phyloP scores from a whole-genome alignment of 2,329 filamentous ascomycete genomes.

The Phialemonium atrogriseum region DNA sequence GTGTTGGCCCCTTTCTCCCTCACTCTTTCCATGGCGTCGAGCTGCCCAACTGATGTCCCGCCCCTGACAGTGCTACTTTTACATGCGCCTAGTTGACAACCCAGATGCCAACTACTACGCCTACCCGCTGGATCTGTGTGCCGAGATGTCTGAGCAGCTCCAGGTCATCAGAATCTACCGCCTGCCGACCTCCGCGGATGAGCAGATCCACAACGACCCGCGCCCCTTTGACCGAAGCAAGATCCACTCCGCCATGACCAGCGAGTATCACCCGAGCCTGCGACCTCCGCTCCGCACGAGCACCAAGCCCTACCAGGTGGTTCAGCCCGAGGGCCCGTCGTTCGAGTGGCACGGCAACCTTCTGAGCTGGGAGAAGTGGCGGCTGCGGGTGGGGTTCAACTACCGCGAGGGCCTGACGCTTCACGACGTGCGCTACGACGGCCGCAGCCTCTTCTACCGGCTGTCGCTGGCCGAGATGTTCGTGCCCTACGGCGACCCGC shows the following conservation, averaged over 20 bases:
- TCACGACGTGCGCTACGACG: constrained; percentile 61
- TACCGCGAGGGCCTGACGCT: constrained; percentile 62
- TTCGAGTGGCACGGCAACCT: constrained; percentile 47
- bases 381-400: constrained; percentile 61
- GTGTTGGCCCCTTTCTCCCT: constrained; percentile 5
- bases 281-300: constrained; percentile 29
- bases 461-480: constrained; percentile 63
- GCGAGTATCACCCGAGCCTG: constrained; percentile 29
- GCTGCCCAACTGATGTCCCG: no score
- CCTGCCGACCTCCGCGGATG: constrained; percentile 33
- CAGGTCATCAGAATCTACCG: constrained; percentile 40
- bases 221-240: constrained; percentile 31
- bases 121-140: constrained; percentile 45
- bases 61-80: constrained; percentile 28
- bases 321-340: constrained; percentile 58
- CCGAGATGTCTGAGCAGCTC: constrained; percentile 41
- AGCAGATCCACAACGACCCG: constrained; percentile 25
- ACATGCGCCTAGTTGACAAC: constrained; percentile 29
- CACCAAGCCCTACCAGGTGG: constrained; percentile 51
- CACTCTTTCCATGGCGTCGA: no score
- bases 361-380: constrained; percentile 60
- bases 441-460: constrained; percentile 57
- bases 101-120: constrained; percentile 48
- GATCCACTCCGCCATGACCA: constrained; percentile 27
- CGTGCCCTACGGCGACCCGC: constrained; percentile 59